phyloP scores from a whole-genome alignment of 177 flowering plant genomes.

The Telopea speciosissima region DNA sequence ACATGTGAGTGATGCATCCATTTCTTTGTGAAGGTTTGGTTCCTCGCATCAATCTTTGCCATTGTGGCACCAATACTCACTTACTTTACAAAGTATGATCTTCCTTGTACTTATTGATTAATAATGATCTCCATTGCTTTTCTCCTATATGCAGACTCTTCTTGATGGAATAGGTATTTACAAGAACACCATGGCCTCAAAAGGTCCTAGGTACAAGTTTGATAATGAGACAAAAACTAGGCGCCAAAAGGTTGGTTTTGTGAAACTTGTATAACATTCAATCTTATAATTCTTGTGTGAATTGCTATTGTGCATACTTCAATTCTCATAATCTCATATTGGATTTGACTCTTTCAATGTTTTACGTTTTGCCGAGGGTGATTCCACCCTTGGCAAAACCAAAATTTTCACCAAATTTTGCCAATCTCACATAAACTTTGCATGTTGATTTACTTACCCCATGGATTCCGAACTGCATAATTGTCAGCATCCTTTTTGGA shows the following conservation, averaged over 20 bases:
- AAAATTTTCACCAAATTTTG: too few relatives aligned
- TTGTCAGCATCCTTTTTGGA: too few relatives aligned
- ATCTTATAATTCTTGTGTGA: background rate
- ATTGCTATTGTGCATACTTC: too few relatives aligned
- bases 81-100: background rate
- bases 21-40: background rate
- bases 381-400: too few relatives aligned
- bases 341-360: too few relatives aligned
- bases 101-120: background rate
- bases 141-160: slow-evolving; percentile 16
- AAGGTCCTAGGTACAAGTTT: slow-evolving; percentile 77
- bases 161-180: slow-evolving; percentile 17
- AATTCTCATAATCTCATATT: too few relatives aligned
- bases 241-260: slow-evolving; percentile 69
- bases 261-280: background rate
- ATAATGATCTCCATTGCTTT: background rate
- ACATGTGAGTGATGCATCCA: background rate
- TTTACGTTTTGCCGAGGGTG: too few relatives aligned
- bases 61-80: background rate
- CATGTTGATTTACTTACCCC: too few relatives aligned
- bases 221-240: slow-evolving; percentile 81
- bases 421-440: too few relatives aligned
- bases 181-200: slow-evolving; percentile 65
- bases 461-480: too few relatives aligned
- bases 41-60: background rate